Evolutionary conservation across 495 filamentous ascomycete genomes (phyloP).

Genomic region (Penicilliopsis zonata): DNA sequence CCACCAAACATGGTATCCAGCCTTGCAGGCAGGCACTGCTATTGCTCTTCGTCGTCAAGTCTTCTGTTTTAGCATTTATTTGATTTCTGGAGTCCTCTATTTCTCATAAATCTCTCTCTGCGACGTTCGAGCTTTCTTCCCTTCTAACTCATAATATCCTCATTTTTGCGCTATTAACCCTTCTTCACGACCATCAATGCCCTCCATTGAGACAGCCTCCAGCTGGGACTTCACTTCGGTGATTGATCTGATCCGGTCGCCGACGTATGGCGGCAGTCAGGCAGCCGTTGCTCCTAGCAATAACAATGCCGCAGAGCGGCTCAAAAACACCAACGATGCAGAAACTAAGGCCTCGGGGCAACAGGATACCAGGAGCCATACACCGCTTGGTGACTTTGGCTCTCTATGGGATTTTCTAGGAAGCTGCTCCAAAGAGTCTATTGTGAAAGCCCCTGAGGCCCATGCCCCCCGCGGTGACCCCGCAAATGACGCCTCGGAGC

Average conservation of each 20-base stretch:
- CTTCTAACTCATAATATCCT: too few species aligned
- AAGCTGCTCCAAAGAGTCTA: neutral
- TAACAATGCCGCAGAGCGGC: conserved; percentile 2
- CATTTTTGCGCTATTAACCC: too few species aligned
- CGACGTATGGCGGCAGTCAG: conserved; percentile 13
- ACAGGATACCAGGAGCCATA: conserved; percentile 4
- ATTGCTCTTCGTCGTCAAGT: conserved; percentile 3
- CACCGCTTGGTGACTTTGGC: conserved; percentile 26
- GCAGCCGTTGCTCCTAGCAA: conserved; percentile 4
- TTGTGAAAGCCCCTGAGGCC: conserved; percentile 2
- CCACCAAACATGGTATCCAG: too few species aligned
- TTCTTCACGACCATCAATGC: conserved; percentile 6
- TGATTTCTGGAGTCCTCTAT: neutral
- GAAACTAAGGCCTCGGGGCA: neutral
- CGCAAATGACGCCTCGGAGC: neutral
- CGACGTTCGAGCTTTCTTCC: too few species aligned
- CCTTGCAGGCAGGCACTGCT: too few species aligned
- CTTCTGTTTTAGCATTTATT: conserved; percentile 1
- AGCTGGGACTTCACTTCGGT: conserved; percentile 39
- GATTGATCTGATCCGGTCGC: conserved; percentile 33
- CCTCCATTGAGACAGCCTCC: conserved; percentile 11
- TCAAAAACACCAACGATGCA: conserved; percentile 3
- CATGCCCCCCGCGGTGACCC: neutral
- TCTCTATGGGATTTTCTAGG: conserved; percentile 22
- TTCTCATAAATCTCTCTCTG: conserved; percentile 8